These are phyloP conservation scores for Helotiales sp. DNA, from an alignment of 2,329 filamentous ascomycete genomes.

Conservation along the genomic window DNA sequence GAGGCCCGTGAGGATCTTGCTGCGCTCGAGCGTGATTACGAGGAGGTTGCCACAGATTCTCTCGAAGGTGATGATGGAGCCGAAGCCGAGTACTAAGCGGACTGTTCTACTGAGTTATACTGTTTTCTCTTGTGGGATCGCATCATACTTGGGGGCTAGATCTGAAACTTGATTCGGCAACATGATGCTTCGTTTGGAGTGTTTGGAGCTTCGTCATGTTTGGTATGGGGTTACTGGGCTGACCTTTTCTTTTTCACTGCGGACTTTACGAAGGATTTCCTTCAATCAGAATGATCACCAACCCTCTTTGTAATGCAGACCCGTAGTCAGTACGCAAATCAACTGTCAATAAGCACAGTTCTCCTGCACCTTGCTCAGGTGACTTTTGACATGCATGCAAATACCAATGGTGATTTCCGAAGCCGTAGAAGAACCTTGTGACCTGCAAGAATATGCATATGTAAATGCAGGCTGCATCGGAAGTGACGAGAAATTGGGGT, in stretches of 20 bases:
- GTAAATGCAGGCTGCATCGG: slow-evolving; percentile 20
- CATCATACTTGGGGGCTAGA: slow-evolving; percentile 41
- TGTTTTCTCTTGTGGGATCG: slow-evolving; percentile 39
- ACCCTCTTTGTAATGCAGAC: slow-evolving; percentile 42
- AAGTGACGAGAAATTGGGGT: slow-evolving; percentile 24
- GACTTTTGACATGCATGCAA: slow-evolving; percentile 11
- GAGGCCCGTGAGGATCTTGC: slow-evolving; percentile 98
- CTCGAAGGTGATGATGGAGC: slow-evolving; percentile 82
- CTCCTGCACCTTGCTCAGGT: slow-evolving; percentile 8
- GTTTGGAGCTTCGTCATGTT: slow-evolving; percentile 39
- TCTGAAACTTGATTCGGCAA: slow-evolving; percentile 39
- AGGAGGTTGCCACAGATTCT: slow-evolving; percentile 96
- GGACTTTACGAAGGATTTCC: slow-evolving; percentile 36
- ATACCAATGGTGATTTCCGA: slow-evolving; percentile 20
- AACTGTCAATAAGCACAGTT: slow-evolving; percentile 24
- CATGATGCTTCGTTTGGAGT: slow-evolving; percentile 38
- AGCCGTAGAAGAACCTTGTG: slow-evolving; percentile 22
- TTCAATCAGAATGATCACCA: slow-evolving; percentile 40
- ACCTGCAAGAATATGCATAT: slow-evolving; percentile 27
- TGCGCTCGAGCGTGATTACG: slow-evolving; percentile 97
- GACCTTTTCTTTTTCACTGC: slow-evolving; percentile 35
- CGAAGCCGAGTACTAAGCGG: slow-evolving; percentile 55
- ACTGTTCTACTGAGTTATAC: slow-evolving; percentile 31
- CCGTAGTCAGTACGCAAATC: slow-evolving; percentile 25
- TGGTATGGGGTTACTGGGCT: slow-evolving; percentile 31